Conservation (phyloP, 148 eudicot species). For the Camellia sinensis region DNA sequence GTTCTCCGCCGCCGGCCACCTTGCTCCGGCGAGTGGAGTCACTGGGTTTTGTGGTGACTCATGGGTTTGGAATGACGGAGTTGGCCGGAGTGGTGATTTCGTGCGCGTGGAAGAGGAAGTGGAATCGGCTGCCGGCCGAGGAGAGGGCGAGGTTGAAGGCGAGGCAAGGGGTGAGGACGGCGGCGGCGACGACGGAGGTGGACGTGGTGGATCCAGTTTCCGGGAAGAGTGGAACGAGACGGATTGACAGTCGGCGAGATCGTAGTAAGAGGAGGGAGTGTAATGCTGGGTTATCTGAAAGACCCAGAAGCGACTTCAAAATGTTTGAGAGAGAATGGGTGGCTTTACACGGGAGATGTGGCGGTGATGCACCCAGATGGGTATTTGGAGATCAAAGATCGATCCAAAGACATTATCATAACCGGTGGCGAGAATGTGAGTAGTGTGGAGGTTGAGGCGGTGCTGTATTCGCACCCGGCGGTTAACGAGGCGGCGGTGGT, state of each 20-base stretch:
- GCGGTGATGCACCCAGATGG: constrained; percentile 53
- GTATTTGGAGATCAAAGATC: constrained; percentile 49
- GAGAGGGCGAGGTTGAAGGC: constrained; percentile 42
- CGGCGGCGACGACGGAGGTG: constrained; percentile 13
- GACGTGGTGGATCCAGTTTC: constrained; percentile 32
- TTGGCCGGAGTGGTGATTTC: constrained; percentile 30
- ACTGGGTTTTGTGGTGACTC: constrained; percentile 40
- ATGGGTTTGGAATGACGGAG: constrained; percentile 50
- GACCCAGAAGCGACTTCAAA: constrained; percentile 31
- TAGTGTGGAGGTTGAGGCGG: constrained; percentile 47
- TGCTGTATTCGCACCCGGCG: constrained; percentile 29
- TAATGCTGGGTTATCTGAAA: constrained; percentile 53
- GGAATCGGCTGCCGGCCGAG: constrained; percentile 34
- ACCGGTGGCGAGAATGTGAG: constrained; percentile 53
- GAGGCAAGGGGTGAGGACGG: constrained; percentile 45
- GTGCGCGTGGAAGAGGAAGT: constrained; percentile 46
- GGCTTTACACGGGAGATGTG: constrained; percentile 50
- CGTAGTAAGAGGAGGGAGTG: constrained; percentile 31
- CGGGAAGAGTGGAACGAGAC: constrained; percentile 32
- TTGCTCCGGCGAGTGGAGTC: constrained; percentile 32
- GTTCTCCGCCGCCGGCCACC: constrained; percentile 47
- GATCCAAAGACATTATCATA: constrained; percentile 44
- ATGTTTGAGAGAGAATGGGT: constrained; percentile 36
- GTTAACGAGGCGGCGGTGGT: constrained; percentile 52
- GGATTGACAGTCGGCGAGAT: constrained; percentile 42